Base-by-base conservation (phyloP, 2,329 filamentous ascomycete genomes). In the Penicillium crustosum region DNA sequence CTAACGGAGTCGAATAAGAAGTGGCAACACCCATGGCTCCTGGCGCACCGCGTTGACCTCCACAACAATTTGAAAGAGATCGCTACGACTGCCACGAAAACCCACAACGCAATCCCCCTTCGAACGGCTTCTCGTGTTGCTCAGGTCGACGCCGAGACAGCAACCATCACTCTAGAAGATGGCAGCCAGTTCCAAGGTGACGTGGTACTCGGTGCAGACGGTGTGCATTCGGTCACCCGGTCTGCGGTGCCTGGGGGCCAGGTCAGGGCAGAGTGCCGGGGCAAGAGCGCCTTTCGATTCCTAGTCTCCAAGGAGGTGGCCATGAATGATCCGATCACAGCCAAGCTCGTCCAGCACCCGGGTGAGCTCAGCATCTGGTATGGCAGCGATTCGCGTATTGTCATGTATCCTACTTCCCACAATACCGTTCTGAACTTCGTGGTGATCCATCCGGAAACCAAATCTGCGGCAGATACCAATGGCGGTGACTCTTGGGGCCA, bases 231-330 rank as follows among this genome's bases (percentile, higher is more conserved):
- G 0, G 55, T 66, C 6, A 62, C 68, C 2, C 60, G 65, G 65
- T 64, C 69, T 52, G 57, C 66, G 60, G 54, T 76, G 57, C 66
- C 47, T 2, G 36, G 36, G 9, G 53, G 55, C 35, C 66, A 71
- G 5, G 62, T 77, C 19, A 72, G 74, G 35, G 72, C 78, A 4
- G 78, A 77, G 42, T 73, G 76, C 2, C 80, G 78, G 3, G 83
- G 83, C 3, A 84, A 84, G 66, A 82, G 79, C 43, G 83, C 83
- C 0, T 86, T 84, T 66, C 77, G 84, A 8, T 86, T 85, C 68
- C 67, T 85, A 6, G 75, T 86, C 0, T 73, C 78, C 0, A 75
- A 77, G 1, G 78, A 83, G 15, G 74, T 73, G 4, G 74, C 76
- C 0, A 57, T 75, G 6, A 72, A 66, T 42, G 78, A 74, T 66